Base-by-base conservation (phyloP, 345 rosid species). In the Syzygium grande region DNA sequence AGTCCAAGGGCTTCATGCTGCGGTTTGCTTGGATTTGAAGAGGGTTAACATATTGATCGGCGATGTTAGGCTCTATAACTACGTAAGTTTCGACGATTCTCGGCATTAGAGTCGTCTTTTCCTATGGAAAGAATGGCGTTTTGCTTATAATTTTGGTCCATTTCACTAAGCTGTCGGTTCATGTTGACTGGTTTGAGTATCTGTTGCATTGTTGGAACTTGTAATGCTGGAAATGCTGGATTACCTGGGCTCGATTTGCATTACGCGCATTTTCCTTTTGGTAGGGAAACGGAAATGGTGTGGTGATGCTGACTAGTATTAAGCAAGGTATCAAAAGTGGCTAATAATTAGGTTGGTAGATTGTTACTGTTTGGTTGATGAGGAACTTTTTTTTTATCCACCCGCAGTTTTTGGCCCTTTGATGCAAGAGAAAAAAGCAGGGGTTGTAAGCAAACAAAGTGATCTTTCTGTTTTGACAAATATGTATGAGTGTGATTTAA, bases 1-100 rank as follows among this genome's bases (percentile, higher is more conserved):
- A 88, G 85, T 95, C 87, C 94, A 92, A 89, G 99, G 96, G 38
- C 92, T 97, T 21, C 91, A 90, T 59, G 94, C 92, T n/a, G 98
- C 96, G 34, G 88, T 92, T 63, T 63, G 85, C 86, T 90, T 95
- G 94, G 94, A 93, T 87, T 92, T 96, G 91, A 92, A 91, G 78
- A 91, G 91, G 63, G 89, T 94, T 25, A 88, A 89, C 19, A 13
- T 93, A 56, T 87, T 88, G 25, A 87, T 90, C 84, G 92, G 94
- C 86, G 90, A 91, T 84, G 88, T 58, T 86, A 89, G 88, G 79
- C 86, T 96, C 84, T 88, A 90, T 88, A 89, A 94, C 84, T 94
- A 90, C 73, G 98, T 95, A 86, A 92, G 99, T 92, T 63, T 21
- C 22, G 4, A n/a, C 54, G 21, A 27, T 51, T 88, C 34, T 80